Base-by-base conservation (phyloP, 2,329 filamentous ascomycete genomes). In the Penicillium occitanis region DNA sequence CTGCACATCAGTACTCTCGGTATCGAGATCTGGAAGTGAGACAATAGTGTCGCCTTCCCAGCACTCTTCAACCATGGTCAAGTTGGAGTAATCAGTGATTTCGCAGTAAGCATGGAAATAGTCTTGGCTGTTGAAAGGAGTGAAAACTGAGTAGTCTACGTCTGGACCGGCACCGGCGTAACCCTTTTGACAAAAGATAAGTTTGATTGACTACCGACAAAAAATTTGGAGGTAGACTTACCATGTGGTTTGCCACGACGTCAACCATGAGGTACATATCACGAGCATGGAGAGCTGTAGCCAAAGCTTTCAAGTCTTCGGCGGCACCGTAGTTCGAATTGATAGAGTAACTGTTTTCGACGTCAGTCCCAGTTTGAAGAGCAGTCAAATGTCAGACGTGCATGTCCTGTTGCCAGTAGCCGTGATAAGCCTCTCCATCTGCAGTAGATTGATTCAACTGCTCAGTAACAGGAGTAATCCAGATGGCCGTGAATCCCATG, bases 221-320 rank as follows among this genome's bases (percentile, higher is more conserved):
- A n/a, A 50, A 5, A 5, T 25, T 28, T 19, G 28, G 6, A 37
- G 19, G 1, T 57, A 35, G 11, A 25, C 19, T 19, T 50, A 74
- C 84, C 71, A 83, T 83, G 71, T 88, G 84, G 72, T 88, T 87
- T 7, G 82, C 80, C 2, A 88, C 85, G 0, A 88, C 77, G 67
- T 88, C 86, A 2, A 88, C 79, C 86, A 88, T 88, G 44, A 88
- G 76, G 69, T 86, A 86, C 85, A 87, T 88, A 17, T 76, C 81
- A 3, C 85, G 79, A 19, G 76, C 73, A 70, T 89, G 87, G 1
- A 88, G 75, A 1, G 84, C 86, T 25, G 77, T 75, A 1, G 87
- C 81, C 6, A 91, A 80, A 4, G 79, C 81, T 69, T 83, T 83
- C 65, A 91, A 79, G 69, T 91, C 88, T 14, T 84, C 79, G 4